Percentiles rank a stretch among this genome's conserved stretches.
Conservation (phyloP, 2,329 filamentous ascomycete genomes). For the Malbranchea zuffiana region DNA sequence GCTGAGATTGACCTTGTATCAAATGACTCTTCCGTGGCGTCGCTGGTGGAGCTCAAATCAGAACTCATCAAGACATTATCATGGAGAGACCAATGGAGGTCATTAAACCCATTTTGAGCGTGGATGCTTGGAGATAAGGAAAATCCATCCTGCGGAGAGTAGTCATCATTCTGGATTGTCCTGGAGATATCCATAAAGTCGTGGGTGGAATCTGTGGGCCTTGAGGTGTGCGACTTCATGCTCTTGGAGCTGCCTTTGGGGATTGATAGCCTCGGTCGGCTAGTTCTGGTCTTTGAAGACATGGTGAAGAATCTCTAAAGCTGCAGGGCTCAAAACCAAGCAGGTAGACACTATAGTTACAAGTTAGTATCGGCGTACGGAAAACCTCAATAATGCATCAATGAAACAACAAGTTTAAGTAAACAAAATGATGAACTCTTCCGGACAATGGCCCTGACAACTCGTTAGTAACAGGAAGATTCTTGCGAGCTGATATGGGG, state of each 20-base stretch:
- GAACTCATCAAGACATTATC: slow-evolving; percentile 20
- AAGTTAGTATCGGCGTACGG: slow-evolving; percentile 12
- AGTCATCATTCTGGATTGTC: slow-evolving; percentile 34
- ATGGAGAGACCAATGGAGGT: slow-evolving; percentile 30
- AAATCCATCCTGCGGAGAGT: slow-evolving; percentile 33
- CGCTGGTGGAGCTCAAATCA: slow-evolving; percentile 16
- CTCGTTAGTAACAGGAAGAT: too few species aligned
- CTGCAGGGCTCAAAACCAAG: slow-evolving; percentile 2
- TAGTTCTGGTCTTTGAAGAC: slow-evolving; percentile 30
- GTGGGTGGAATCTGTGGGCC: slow-evolving; percentile 22
- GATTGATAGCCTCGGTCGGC: slow-evolving; percentile 29
- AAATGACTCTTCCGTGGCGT: slow-evolving; percentile 24
- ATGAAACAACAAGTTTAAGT: not conserved
- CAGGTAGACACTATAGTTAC: slow-evolving; percentile 6
- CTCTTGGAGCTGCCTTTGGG: slow-evolving; percentile 23
- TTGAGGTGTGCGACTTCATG: slow-evolving; percentile 25
- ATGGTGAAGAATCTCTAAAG: slow-evolving; percentile 17
- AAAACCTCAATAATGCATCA: too few species aligned
- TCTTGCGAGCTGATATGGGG: too few species aligned
- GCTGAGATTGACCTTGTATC: slow-evolving; percentile 27
- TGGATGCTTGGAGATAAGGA: slow-evolving; percentile 31
- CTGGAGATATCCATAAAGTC: slow-evolving; percentile 32
- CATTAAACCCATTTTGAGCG: slow-evolving; percentile 26
- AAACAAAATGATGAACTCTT: slow-evolving; percentile 5
- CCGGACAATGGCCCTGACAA: too few species aligned